Percentiles rank a stretch among this genome's conserved stretches.
Evolutionary conservation across 805 yeast species (phyloP).

Genomic region (Suhomyces tanzawaensis): DNA sequence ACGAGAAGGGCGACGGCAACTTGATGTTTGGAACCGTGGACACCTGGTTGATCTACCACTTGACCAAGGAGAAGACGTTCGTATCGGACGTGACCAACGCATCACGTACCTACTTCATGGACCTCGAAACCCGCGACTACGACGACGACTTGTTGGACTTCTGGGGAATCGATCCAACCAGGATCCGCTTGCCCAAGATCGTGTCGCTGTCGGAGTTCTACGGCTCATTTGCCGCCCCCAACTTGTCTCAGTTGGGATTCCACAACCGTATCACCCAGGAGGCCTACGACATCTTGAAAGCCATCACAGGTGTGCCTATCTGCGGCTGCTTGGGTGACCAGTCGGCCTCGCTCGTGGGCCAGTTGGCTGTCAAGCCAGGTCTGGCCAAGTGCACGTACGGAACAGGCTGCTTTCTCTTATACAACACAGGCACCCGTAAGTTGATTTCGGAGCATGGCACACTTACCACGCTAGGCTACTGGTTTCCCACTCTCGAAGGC

Average conservation of each 20-base stretch:
- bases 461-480: constrained; percentile 84
- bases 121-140: constrained; percentile 69
- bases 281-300: constrained; percentile 47
- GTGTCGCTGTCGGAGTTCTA: constrained; percentile 75
- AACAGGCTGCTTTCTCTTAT: constrained; percentile 88
- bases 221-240: constrained; percentile 69
- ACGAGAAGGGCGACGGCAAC: constrained; percentile 66
- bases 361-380: constrained; percentile 78
- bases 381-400: constrained; percentile 95
- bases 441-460: constrained; percentile 77
- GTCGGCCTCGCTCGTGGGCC: constrained; percentile 90
- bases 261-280: constrained; percentile 50
- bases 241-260: constrained; percentile 50
- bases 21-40: constrained; percentile 93
- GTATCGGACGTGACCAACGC: constrained; percentile 92
- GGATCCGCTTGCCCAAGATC: constrained; percentile 70
- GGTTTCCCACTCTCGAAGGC: constrained; percentile 68
- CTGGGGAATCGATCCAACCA: constrained; percentile 73
- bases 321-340: constrained; percentile 95
- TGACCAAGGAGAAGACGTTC: constrained; percentile 66
- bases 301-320: constrained; percentile 65
- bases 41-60: constrained; percentile 86
- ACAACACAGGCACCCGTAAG: constrained; percentile 77
- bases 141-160: constrained; percentile 72
- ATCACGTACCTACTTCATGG: constrained; percentile 86